These are phyloP conservation scores for Limnomonas spitsbergensis DNA, from an alignment of 139 green algal species.

Conservation along the genomic window DNA sequence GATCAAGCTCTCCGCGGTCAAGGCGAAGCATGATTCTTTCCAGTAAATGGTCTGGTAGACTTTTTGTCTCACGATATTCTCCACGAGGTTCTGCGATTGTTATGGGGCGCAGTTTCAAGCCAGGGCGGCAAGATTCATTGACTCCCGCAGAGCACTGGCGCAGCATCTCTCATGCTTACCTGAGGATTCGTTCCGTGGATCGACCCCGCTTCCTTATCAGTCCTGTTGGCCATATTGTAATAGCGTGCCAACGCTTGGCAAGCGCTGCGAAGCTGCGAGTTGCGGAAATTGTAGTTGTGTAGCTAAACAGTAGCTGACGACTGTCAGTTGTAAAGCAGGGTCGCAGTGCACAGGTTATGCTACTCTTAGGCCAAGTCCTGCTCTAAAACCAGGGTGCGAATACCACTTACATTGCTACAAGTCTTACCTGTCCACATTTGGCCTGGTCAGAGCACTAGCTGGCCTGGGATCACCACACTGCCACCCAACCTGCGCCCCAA, in stretches of 20 bases:
- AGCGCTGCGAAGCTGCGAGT: background rate
- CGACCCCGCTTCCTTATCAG: conserved; percentile 60
- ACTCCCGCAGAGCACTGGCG: background rate
- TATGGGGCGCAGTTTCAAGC: background rate
- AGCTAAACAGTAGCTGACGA: too few species aligned
- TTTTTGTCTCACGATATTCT: conserved; percentile 87
- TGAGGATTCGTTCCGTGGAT: conserved; percentile 93
- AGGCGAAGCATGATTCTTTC: conserved; percentile 98
- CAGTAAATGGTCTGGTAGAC: conserved; percentile 94
- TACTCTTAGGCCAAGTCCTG: too few species aligned
- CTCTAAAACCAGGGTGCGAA: too few species aligned
- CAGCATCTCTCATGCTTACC: conserved; percentile 34
- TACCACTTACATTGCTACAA: too few species aligned
- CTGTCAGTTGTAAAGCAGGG: too few species aligned
- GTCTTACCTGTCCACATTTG: too few species aligned
- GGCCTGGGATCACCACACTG: too few species aligned
- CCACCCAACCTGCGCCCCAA: too few species aligned
- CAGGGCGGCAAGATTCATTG: background rate
- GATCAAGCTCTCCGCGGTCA: conserved; percentile 90
- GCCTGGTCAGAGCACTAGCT: too few species aligned
- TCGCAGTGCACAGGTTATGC: too few species aligned
- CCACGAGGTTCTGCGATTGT: conserved; percentile 78
- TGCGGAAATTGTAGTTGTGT: too few species aligned
- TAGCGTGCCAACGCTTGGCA: background rate
- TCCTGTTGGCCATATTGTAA: conserved; percentile 82